These are phyloP conservation scores for Malassezia nana DNA, from an alignment of 1,284 basidiomycete genomes.

Conservation along the genomic window DNA sequence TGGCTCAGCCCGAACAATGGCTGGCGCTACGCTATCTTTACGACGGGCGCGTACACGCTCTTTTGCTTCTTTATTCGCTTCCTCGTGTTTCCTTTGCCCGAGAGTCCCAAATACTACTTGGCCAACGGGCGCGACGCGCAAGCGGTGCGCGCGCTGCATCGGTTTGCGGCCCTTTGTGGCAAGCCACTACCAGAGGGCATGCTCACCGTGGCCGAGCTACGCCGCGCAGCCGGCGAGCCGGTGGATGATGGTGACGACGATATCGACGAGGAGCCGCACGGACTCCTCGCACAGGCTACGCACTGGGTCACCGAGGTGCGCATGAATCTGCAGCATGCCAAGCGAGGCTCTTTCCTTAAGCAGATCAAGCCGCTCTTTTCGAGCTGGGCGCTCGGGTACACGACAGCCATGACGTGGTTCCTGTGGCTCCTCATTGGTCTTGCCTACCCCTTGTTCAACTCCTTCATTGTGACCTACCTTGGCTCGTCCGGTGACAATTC, in stretches of 20 bases:
- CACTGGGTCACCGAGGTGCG: background rate
- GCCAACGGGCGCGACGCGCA: conserved; percentile 42
- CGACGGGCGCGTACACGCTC: conserved; percentile 37
- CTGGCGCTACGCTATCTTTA: conserved; percentile 43
- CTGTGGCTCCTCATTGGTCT: conserved; percentile 42
- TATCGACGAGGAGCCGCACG: conserved; percentile 1
- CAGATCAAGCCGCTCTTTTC: conserved; percentile 38
- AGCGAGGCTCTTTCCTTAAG: background rate
- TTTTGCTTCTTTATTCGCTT: conserved; percentile 36
- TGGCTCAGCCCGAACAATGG: conserved; percentile 28
- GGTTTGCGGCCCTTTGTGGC: conserved; percentile 38
- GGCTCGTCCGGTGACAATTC: conserved; percentile 10
- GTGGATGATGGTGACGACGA: conserved; percentile 1
- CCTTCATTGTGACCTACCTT: conserved; percentile 41
- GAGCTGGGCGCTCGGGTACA: conserved; percentile 29
- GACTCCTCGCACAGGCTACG: background rate
- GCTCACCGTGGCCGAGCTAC: conserved; percentile 34
- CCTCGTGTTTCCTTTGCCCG: conserved; percentile 38
- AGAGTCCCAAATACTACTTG: conserved; percentile 44
- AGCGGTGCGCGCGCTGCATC: conserved; percentile 34
- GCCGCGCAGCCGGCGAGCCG: conserved; percentile 33
- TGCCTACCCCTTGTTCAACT: conserved; percentile 45
- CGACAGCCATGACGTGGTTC: conserved; percentile 27
- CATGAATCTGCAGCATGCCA: background rate
- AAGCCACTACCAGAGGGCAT: conserved; percentile 30